These are phyloP conservation scores for Podaxis sp. DNA, from an alignment of 768 basidiomycete genomes.

Conservation along the genomic window DNA sequence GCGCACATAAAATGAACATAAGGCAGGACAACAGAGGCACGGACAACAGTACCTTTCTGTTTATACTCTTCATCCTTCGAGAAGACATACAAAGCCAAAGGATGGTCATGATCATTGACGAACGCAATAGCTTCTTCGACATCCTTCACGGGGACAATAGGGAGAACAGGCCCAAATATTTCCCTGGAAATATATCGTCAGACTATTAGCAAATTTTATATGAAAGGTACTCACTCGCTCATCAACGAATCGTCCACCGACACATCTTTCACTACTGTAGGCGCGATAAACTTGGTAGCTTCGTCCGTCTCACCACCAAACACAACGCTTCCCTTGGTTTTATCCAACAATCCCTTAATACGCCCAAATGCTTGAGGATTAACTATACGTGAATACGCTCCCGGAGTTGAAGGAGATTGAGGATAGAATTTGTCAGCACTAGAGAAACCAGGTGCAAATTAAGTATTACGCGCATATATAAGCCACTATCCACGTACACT, in stretches of 20 bases:
- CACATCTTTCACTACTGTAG: constrained; percentile 68
- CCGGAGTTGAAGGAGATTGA: constrained; percentile 39
- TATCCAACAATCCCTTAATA: constrained; percentile 57
- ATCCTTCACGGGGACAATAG: constrained; percentile 66
- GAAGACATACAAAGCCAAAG: constrained; percentile 78
- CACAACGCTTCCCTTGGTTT: constrained; percentile 60
- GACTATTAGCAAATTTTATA: background rate
- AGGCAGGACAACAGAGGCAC: background rate
- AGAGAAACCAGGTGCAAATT: background rate
- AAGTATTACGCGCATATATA: background rate
- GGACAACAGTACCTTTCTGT: constrained; percentile 44
- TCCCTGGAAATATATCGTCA: constrained; percentile 42
- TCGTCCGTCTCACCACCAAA: constrained; percentile 61
- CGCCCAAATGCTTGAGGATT: constrained; percentile 44
- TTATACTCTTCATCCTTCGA: constrained; percentile 54
- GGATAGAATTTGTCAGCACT: constrained; percentile 58
- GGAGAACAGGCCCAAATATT: constrained; percentile 79
- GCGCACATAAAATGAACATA: background rate
- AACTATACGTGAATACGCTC: constrained; percentile 49
- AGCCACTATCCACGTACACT: constrained; percentile 24
- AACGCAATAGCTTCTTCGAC: constrained; percentile 69
- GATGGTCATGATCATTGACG: constrained; percentile 63
- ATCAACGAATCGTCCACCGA: constrained; percentile 64
- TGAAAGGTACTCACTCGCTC: constrained; percentile 55
- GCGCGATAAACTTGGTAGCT: constrained; percentile 58